Base-by-base conservation (phyloP, 2,329 filamentous ascomycete genomes). In the Seiridium unicorne region DNA sequence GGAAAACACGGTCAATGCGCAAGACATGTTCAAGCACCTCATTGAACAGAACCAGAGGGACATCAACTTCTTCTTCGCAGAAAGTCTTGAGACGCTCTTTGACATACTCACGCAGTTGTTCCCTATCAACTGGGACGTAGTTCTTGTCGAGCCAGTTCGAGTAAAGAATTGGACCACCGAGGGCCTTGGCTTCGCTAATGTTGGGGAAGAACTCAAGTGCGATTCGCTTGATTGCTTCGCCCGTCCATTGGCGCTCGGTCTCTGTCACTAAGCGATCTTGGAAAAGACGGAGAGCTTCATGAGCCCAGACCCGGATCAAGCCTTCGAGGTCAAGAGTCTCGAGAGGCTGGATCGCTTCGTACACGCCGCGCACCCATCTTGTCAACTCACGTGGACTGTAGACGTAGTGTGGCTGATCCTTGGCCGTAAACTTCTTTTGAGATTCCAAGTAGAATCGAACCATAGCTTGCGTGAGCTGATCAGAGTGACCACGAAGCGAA, bases 111-210 rank as follows among this genome's bases (percentile, higher is more conserved):
- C 96, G 89, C 44, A 99, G 83, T 70, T 96, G 90, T 72, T 99
- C 95, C 66, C 95, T 91, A 70, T 97, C 93, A 44, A 99, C 95
- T 5, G 95, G 95, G 9, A 98, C 88, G 71, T 99, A 99, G 74
- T 99, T 91, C 86, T 97, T 98, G 10, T 94, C 98, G 5, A 99
- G 84, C 95, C 95, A 99, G 78, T 99, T 99, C 5, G 96, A 99
- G 83, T 96, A 99, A 59, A 99, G 80, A 58, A 99, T 98, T 0
- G 95, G 96, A 0, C 92, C 92, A 65, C 91, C 91, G 36, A 99
- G 85, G 53, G 95, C 93, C 74, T 92, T 90, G 48, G 90, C 84
- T 66, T 97, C 91, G 63, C 99, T 91, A 62, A 99, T 92, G n/a
- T 88, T 96, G 0, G 95, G 95, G 84, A 99, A 99, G 72, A 91